phyloP scores from a whole-genome alignment of 805 yeast species.

The Zygosaccharomyces bailii region DNA sequence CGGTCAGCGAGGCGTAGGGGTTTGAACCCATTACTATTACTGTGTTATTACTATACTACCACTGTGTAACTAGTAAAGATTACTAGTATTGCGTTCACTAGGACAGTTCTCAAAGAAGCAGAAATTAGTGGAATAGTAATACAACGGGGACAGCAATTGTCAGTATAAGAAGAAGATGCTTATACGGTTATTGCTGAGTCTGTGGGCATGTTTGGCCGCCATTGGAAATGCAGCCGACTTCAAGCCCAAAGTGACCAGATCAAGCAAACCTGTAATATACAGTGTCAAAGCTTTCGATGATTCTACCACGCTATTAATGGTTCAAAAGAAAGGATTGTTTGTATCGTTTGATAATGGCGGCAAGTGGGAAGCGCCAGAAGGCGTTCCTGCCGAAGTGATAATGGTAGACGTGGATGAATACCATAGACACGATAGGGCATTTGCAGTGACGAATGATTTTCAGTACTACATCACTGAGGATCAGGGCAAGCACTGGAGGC shows the following conservation, averaged over 20 bases:
- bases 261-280: constrained; percentile 3
- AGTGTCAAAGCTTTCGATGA: constrained; percentile 45
- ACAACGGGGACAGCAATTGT: too few species aligned
- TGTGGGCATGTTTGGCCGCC: constrained; percentile 4
- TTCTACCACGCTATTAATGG: constrained; percentile 42
- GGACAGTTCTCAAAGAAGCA: too few species aligned
- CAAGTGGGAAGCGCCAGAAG: constrained; percentile 38
- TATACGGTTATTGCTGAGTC: neutral
- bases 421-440: constrained; percentile 24
- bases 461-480: constrained; percentile 26
- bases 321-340: constrained; percentile 30
- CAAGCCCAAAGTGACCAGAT: constrained; percentile 21
- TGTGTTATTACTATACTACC: neutral
- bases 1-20: neutral
- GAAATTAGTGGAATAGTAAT: too few species aligned
- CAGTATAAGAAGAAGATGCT: neutral
- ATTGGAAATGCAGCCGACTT: constrained; percentile 9
- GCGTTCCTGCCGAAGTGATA: constrained; percentile 5
- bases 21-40: neutral
- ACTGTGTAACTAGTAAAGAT: too few species aligned
- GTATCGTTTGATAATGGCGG: constrained; percentile 51
- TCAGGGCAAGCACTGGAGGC: constrained; percentile 31
- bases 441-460: neutral
- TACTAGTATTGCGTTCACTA: too few species aligned
- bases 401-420: constrained; percentile 16